phyloP scores from a whole-genome alignment of 495 filamentous ascomycete species.

The Penicillium paxilli region DNA sequence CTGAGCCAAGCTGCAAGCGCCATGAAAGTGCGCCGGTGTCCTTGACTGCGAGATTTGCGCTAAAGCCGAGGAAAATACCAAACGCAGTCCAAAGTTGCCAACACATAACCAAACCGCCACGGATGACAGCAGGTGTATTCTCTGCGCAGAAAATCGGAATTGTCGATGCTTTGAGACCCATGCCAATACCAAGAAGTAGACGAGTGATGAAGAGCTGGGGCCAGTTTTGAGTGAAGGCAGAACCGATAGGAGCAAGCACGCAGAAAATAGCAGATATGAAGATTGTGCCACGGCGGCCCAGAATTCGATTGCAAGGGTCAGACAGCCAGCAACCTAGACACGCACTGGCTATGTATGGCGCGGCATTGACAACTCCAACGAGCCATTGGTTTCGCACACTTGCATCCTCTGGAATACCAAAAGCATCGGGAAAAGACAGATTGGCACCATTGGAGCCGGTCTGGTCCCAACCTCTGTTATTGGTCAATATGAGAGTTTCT shows the following conservation, averaged over 20 bases:
- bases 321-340: constrained; percentile 60
- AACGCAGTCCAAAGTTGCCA: constrained; percentile 60
- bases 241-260: constrained; percentile 57
- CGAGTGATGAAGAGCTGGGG: constrained; percentile 56
- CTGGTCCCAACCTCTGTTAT: constrained; percentile 61
- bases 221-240: constrained; percentile 58
- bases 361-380: constrained; percentile 62
- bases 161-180: constrained; percentile 62
- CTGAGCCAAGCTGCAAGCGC: constrained; percentile 64
- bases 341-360: constrained; percentile 40
- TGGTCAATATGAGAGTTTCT: constrained; percentile 7
- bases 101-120: constrained; percentile 63
- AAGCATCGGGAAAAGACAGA: constrained; percentile 57
- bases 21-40: constrained; percentile 57
- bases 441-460: constrained; percentile 76
- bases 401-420: constrained; percentile 50
- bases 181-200: constrained; percentile 63
- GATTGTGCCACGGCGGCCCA: constrained; percentile 61
- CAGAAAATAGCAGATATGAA: constrained; percentile 63
- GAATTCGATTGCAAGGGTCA: constrained; percentile 54
- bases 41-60: constrained; percentile 60
- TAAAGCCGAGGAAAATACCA: constrained; percentile 61
- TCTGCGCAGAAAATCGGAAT: constrained; percentile 66
- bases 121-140: constrained; percentile 58
- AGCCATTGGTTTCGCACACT: constrained; percentile 54